A percentile compares a stretch with the other conserved stretches of the same genome.
Conservation (phyloP, 2,329 filamentous ascomycete genomes). For the Neofusicoccum parvum region DNA sequence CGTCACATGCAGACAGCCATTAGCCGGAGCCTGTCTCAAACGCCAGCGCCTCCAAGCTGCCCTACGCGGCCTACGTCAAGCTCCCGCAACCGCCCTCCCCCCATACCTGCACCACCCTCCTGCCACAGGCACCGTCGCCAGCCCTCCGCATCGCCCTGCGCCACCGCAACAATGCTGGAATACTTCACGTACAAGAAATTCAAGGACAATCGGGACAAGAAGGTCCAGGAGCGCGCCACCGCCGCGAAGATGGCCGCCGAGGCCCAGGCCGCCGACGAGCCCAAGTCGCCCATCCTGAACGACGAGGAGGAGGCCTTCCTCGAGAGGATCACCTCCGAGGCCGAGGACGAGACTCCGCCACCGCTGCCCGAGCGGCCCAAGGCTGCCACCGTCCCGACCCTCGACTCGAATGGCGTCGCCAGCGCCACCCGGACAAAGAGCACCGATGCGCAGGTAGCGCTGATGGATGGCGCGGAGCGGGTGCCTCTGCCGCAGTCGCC, state of each 20-base stretch:
- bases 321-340: conserved; percentile 51
- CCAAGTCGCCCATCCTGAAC: conserved; percentile 52
- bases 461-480: conserved; percentile 50
- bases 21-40: background rate
- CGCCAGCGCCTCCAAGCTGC: background rate
- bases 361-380: conserved; percentile 43
- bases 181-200: conserved; percentile 48
- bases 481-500: conserved; percentile 55
- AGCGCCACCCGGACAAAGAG: conserved; percentile 36
- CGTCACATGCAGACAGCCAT: conserved; percentile 2
- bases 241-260: conserved; percentile 23
- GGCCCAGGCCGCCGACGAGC: conserved; percentile 29
- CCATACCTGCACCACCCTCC: background rate
- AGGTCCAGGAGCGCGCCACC: conserved; percentile 24
- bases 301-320: conserved; percentile 64
- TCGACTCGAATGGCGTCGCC: conserved; percentile 20
- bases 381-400: conserved; percentile 31
- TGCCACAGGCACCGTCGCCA: background rate
- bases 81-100: background rate
- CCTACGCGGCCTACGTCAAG: conserved; percentile 1
- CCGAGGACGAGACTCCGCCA: conserved; percentile 46
- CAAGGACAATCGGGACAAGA: conserved; percentile 34
- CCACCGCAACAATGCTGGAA: conserved; percentile 28
- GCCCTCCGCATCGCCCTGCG: background rate
- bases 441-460: conserved; percentile 49